Base-by-base conservation (phyloP, 1,284 basidiomycete species). In the Heterobasidion irregulare region DNA sequence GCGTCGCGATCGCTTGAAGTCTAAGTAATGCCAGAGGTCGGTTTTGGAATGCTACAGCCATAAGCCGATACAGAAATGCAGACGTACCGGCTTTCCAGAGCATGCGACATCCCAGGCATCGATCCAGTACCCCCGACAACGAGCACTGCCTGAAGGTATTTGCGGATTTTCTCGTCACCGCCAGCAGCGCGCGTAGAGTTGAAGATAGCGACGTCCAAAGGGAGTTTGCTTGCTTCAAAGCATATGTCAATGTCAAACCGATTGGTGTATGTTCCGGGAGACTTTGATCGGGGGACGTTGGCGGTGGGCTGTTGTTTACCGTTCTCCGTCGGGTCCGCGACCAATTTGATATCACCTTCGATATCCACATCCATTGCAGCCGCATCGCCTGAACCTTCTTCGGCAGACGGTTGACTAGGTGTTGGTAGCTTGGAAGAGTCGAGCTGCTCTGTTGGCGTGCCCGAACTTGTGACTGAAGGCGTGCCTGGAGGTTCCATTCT, bases 141-240 rank as follows among this genome's bases (percentile, higher is more conserved):
- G 7, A 99, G 75, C 51, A 98, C 90, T 9, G 89, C 90, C 67
- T 89, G 84, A 8, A 95, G 79, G 62, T 96, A 92, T 63, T 94
- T 92, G 62, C 90, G 86, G 56, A 95, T 86, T 70, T 92, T 91
- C 54, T 96, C 93, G 63, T 97, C 93, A 1, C 86, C 86, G 1
- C 89, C 90, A 1, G 84, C 86, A 1, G 91, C 86, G 8, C 93
- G 78, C 15, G 95, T 84, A 57, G 91, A 90, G 62, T 96, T 94
- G 69, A 94, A 93, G 59, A 98, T 91, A 2, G 95, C 97, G 10
- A 92, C 89, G 66, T 99, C 97, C 53, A 99, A 77, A 0, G 96
- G 92, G 44, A 96, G 78, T 69, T 94, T 94, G 68, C 87, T 86
- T 33, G 96, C 89, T 72, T 98, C 95, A 61, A 80, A 84, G 55